phyloP scores from a whole-genome alignment of 306 rosid genomes.

The Sphenostylis stenocarpa region DNA sequence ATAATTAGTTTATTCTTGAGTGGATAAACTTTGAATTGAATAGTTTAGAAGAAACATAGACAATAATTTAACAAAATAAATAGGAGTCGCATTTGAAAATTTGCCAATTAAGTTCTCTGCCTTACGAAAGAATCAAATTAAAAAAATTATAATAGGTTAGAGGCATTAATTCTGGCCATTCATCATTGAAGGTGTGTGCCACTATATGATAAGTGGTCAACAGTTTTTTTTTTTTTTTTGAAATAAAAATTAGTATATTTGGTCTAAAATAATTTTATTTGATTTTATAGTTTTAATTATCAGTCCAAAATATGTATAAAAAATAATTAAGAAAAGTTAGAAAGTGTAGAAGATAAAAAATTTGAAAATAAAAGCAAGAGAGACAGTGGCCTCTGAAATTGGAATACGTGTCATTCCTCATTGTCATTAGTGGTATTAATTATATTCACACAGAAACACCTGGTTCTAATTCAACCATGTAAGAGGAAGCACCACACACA shows the following conservation, averaged over 20 bases:
- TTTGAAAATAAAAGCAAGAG: no score
- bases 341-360: no score
- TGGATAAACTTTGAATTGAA: conserved; percentile 9
- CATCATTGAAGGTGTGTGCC: no score
- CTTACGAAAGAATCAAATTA: not conserved
- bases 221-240: no score
- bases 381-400: conserved; percentile 36
- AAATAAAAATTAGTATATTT: no score
- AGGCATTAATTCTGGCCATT: no score
- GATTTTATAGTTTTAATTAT: no score
- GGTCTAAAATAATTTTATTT: no score
- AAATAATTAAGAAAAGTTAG: no score
- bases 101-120: not conserved
- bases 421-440: conserved; percentile 35
- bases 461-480: conserved; percentile 8
- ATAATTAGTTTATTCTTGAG: not conserved
- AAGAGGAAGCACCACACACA: not conserved
- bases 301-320: no score
- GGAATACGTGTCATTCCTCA: conserved; percentile 43
- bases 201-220: no score
- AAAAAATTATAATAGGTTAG: not conserved
- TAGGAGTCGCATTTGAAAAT: not conserved
- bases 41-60: not conserved
- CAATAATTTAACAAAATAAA: no score
- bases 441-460: conserved; percentile 7